Percentiles rank a stretch among this genome's conserved stretches.
Conservation (phyloP, 1,284 basidiomycete genomes). For the Naganishia liquefaciens region DNA sequence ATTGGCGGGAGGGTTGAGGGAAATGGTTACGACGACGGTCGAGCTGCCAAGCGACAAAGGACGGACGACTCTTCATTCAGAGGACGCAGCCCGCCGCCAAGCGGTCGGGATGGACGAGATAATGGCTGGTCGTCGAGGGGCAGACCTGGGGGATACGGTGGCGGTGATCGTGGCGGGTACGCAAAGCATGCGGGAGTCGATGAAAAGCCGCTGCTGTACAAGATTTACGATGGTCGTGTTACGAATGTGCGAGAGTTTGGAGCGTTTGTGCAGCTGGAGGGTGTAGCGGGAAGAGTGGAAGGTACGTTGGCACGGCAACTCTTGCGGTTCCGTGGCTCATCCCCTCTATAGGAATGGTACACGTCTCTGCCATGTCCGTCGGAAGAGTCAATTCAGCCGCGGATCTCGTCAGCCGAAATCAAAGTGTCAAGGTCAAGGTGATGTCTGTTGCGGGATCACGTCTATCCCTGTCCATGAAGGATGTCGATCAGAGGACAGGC, state of each 20-base stretch:
- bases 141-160: constrained; percentile 37
- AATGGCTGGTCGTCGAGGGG: constrained; percentile 39
- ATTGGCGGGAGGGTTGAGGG: constrained; percentile 47
- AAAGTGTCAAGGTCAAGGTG: constrained; percentile 90
- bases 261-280: constrained; percentile 87
- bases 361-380: constrained; percentile 84
- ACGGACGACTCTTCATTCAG: constrained; percentile 43
- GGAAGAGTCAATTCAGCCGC: constrained; percentile 80
- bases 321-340: constrained; percentile 29
- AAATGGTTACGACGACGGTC: constrained; percentile 46
- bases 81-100: constrained; percentile 29
- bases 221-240: constrained; percentile 89
- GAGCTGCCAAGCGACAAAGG: constrained; percentile 59
- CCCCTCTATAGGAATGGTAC: constrained; percentile 75
- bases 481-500: constrained; percentile 89
- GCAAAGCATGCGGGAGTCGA: constrained; percentile 59
- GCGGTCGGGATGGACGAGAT: constrained; percentile 43
- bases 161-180: constrained; percentile 34
- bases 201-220: constrained; percentile 84
- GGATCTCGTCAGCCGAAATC: constrained; percentile 80
- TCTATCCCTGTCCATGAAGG: constrained; percentile 90
- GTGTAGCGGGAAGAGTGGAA: constrained; percentile 79
- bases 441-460: constrained; percentile 84
- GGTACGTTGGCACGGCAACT: constrained; percentile 60
- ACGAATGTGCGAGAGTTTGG: constrained; percentile 91